These are phyloP conservation scores for Senecio squalidus DNA, from an alignment of 140 eudicot species.

Conservation along the genomic window DNA sequence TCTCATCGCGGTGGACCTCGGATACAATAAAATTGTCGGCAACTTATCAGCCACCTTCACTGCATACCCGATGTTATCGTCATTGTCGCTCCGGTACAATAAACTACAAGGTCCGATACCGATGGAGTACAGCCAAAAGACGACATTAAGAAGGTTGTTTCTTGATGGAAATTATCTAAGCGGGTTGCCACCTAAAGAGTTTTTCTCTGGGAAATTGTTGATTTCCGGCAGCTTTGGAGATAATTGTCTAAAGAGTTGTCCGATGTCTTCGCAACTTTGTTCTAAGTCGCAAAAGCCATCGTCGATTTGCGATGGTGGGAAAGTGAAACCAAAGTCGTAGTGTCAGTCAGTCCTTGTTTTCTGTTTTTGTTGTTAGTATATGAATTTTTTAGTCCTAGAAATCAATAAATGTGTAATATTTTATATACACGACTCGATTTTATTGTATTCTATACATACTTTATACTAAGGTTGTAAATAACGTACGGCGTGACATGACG, in stretches of 20 bases:
- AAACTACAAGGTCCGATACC: conserved; percentile 73
- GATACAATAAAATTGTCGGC: conserved; percentile 62
- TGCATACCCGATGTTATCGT: conserved; percentile 41
- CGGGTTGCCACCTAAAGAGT: neutral
- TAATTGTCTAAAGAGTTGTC: no score
- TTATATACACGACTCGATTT: neutral
- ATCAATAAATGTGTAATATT: neutral
- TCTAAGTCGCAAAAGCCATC: conserved; percentile 60
- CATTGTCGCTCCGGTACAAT: conserved; percentile 64
- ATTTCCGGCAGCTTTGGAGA: no score
- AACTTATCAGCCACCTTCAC: conserved; percentile 41
- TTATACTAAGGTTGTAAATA: no score
- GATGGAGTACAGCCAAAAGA: conserved; percentile 43
- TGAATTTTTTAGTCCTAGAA: conserved; percentile 8
- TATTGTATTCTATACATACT: conserved; percentile 15
- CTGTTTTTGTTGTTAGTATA: neutral
- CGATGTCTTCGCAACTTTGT: conserved; percentile 50
- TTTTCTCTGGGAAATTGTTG: no score
- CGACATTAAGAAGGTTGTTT: conserved; percentile 42
- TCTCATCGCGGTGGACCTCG: conserved; percentile 68
- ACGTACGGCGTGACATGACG: no score
- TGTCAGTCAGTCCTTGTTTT: conserved; percentile 35
- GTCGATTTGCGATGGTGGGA: no score
- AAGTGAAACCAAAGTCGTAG: conserved; percentile 44
- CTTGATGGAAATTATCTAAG: conserved; percentile 70